Evolutionary conservation across 768 basidiomycete genomes (phyloP), one percentile per base, ranked within the genome.

Genomic region (Auriscalpium vulgare): DNA sequence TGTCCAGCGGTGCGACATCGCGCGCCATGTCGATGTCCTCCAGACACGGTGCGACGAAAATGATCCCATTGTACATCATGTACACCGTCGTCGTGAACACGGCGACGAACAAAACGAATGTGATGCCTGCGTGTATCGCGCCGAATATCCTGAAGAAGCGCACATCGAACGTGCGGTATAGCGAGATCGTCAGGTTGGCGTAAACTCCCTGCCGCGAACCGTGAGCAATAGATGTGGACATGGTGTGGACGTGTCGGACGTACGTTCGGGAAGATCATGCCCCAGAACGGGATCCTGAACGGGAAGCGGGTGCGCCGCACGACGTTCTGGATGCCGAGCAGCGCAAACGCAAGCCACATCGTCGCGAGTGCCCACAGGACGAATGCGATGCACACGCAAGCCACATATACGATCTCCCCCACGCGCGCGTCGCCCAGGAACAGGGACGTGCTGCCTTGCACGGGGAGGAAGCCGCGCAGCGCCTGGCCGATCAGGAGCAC

Each of bases 211-310:
- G 50, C 21, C 16, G 58, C 43, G 58, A 36, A 34, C 29, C 1
- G 0, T 47, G n/a, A 57, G 44, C n/a, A 50, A 9, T 43, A 50
- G 11, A 34, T 17, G 21, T 47, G 5, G 16, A 19, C 17, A 44
- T 10, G 23, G 44, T 40, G 49, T 19, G 51, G 36, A 7, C 50
- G 35, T 17, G 14, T 51, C 38, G 47, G 37, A 68, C 80, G 40
- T 59, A 81, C 87, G 59, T 85, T 87, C 5, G 87, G 86, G 64
- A 88, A 88, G 59, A 87, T 80, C 43, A 84, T 67, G 8, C 82
- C 83, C 87, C 87, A 88, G 62, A 79, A 83, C 1, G 78, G 71
- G 16, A 85, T 65, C 54, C 72, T 73, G 67, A 87, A 88, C 8
- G 75, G 70, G 19, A 85, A 68, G 1, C 63, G 69, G 0, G 66